Conservation (phyloP, 2,329 filamentous ascomycete genomes). For the Pseudogymnoascus sp. region DNA sequence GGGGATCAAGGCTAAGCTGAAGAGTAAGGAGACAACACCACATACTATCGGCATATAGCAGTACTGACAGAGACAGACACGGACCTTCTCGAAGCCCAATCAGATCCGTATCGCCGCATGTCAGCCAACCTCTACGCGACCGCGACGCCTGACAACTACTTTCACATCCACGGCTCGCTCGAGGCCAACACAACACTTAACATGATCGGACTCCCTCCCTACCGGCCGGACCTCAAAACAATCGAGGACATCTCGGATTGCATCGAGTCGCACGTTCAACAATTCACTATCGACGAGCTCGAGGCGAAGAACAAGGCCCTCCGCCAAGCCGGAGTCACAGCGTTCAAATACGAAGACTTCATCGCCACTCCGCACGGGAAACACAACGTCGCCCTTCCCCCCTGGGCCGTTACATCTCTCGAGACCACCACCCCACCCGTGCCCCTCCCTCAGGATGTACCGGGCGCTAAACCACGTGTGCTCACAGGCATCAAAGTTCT, state of each 20-base stretch:
- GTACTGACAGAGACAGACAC: constrained; percentile 44
- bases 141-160: constrained; percentile 56
- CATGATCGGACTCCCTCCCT: constrained; percentile 60
- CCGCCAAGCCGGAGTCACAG: constrained; percentile 52
- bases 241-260: constrained; percentile 45
- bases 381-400: constrained; percentile 32
- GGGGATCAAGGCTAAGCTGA: constrained; percentile 38
- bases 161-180: constrained; percentile 67
- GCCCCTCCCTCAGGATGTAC: constrained; percentile 27
- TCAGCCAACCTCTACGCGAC: constrained; percentile 66
- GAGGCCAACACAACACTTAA: constrained; percentile 60
- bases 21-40: constrained; percentile 22
- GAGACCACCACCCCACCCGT: constrained; percentile 35
- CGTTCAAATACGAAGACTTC: constrained; percentile 52
- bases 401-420: constrained; percentile 41
- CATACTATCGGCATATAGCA: too few relatives aligned
- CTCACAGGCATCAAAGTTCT: constrained; percentile 57
- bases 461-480: constrained; percentile 19
- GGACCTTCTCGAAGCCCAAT: constrained; percentile 62
- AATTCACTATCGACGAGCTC: constrained; percentile 45
- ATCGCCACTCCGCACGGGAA: constrained; percentile 43
- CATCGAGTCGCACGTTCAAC: constrained; percentile 51
- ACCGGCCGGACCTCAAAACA: constrained; percentile 47
- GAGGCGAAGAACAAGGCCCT: constrained; percentile 48
- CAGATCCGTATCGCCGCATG: constrained; percentile 60